Conservation (phyloP, 768 basidiomycete genomes). For the Pleurotus sapidus region DNA sequence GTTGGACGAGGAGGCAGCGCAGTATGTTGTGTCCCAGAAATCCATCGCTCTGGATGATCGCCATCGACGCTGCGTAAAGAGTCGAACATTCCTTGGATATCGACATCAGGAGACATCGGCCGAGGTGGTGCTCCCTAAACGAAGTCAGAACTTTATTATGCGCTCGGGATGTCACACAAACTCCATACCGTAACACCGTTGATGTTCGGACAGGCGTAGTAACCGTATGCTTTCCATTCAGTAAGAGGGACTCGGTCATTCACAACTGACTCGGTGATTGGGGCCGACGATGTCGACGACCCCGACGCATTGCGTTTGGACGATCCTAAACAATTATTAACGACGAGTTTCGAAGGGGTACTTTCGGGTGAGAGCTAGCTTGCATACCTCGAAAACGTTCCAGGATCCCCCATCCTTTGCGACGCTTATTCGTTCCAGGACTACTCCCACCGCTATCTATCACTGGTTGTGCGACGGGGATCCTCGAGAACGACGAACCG, state of each 20-base stretch:
- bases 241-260: constrained; percentile 17
- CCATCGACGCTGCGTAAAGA: constrained; percentile 28
- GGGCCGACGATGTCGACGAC: not conserved
- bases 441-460: not conserved
- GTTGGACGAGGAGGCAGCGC: constrained; percentile 47
- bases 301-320: not conserved
- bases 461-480: not conserved
- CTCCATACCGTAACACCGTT: constrained; percentile 38
- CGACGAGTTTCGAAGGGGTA: too few relatives aligned
- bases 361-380: not conserved
- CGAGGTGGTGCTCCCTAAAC: constrained; percentile 15
- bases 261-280: not conserved
- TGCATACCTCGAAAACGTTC: constrained; percentile 4
- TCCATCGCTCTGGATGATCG: constrained; percentile 46
- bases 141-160: not conserved
- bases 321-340: constrained; percentile 1
- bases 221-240: constrained; percentile 56
- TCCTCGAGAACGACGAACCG: too few relatives aligned
- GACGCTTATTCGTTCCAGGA: not conserved
- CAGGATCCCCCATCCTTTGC: constrained; percentile 10
- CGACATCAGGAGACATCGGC: constrained; percentile 14
- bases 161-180: constrained; percentile 25
- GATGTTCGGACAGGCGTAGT: constrained; percentile 48
- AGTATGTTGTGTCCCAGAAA: constrained; percentile 43
- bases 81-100: constrained; percentile 29